Percentiles rank a stretch among this genome's conserved stretches.
Conservation (phyloP, 73 alveolate species). For the Uronychia setigera region DNA sequence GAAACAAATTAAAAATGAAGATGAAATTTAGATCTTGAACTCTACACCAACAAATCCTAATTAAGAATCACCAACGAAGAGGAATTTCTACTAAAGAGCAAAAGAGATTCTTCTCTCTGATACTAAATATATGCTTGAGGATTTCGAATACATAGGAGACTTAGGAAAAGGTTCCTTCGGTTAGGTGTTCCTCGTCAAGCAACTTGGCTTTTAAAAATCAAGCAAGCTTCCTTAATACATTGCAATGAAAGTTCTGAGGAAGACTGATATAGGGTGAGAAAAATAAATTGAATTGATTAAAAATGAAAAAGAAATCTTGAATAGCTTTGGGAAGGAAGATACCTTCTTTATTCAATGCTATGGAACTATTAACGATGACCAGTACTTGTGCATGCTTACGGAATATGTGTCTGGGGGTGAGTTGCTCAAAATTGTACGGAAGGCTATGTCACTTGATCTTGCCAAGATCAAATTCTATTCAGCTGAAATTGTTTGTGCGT, state of each 20-base stretch:
- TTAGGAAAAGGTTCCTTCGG: neutral
- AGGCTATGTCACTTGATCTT: neutral
- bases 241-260: neutral
- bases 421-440: neutral
- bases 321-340: neutral
- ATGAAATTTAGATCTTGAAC: too few species aligned
- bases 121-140: neutral
- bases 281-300: neutral
- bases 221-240: neutral
- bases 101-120: too few species aligned
- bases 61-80: too few species aligned
- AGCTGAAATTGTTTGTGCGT: neutral
- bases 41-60: too few species aligned
- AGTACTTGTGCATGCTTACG: neutral
- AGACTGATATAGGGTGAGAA: neutral
- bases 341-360: neutral
- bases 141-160: neutral
- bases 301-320: neutral
- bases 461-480: neutral
- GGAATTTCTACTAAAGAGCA: too few species aligned
- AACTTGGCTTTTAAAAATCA: neutral
- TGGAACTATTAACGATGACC: neutral
- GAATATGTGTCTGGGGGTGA: neutral
- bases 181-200: neutral
- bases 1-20: too few species aligned